phyloP scores from a whole-genome alignment of 306 rosid genomes.

The Prunus salicina region DNA sequence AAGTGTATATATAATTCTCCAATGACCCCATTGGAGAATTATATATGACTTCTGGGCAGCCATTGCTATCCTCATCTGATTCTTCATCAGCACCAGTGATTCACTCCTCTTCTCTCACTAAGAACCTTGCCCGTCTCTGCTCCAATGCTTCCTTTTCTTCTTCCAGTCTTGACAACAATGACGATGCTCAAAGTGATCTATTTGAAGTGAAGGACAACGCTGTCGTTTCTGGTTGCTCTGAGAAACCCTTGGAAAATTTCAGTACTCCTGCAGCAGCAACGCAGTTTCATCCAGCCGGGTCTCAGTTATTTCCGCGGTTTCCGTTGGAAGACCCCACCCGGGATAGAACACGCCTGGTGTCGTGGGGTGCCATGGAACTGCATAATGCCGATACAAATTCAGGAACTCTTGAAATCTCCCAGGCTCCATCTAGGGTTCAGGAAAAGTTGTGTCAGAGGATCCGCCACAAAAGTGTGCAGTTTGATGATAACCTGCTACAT shows the following conservation, averaged over 20 bases:
- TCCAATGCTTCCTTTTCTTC: slow-evolving; percentile 38
- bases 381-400: slow-evolving; percentile 29
- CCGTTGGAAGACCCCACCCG: slow-evolving; percentile 60
- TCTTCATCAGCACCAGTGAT: slow-evolving; percentile 33
- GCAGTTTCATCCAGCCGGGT: slow-evolving; percentile 24
- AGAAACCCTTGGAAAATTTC: slow-evolving; percentile 8
- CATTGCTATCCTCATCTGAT: slow-evolving; percentile 48
- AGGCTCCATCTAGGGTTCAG: slow-evolving; percentile 31
- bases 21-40: slow-evolving; percentile 33
- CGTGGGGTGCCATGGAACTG: slow-evolving; percentile 80
- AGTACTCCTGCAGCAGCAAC: slow-evolving; percentile 17
- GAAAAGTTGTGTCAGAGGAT: slow-evolving; percentile 52
- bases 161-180: slow-evolving; percentile 27
- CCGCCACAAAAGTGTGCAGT: slow-evolving; percentile 61
- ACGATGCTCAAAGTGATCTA: slow-evolving; percentile 21
- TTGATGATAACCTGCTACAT: slow-evolving; percentile 49
- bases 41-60: slow-evolving; percentile 64
- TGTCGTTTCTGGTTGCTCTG: slow-evolving; percentile 25
- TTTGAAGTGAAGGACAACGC: slow-evolving; percentile 28
- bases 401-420: slow-evolving; percentile 48
- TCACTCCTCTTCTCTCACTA: slow-evolving; percentile 16
- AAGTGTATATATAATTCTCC: slow-evolving; percentile 26
- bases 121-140: slow-evolving; percentile 21
- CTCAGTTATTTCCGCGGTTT: slow-evolving; percentile 35
- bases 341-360: slow-evolving; percentile 40